A percentile compares a stretch with the other conserved stretches of the same genome.
These are phyloP conservation scores for Tricholoma saponaceum DNA, from an alignment of 768 basidiomycete species.

Conservation along the genomic window DNA sequence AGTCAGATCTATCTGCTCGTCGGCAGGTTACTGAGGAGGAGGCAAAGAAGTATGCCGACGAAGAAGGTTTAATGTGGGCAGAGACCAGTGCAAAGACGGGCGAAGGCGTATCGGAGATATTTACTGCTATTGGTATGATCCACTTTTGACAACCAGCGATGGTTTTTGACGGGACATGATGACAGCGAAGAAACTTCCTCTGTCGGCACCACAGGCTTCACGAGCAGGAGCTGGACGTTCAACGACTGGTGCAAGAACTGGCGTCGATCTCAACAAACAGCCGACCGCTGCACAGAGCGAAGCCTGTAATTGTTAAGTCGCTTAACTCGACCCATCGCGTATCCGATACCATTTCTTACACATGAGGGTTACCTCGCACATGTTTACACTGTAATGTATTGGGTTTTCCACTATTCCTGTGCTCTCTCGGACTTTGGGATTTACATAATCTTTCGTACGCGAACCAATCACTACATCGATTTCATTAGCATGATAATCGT, in stretches of 20 bases:
- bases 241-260: slow-evolving; percentile 51
- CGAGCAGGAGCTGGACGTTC: slow-evolving; percentile 51
- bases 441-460: slow-evolving; percentile 32
- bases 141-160: background rate
- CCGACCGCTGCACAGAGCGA: slow-evolving; percentile 49
- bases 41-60: slow-evolving; percentile 88
- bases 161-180: slow-evolving; percentile 5
- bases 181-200: slow-evolving; percentile 85
- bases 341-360: slow-evolving; percentile 15
- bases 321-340: background rate
- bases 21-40: slow-evolving; percentile 86
- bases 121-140: slow-evolving; percentile 74
- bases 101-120: slow-evolving; percentile 82
- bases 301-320: slow-evolving; percentile 69
- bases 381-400: slow-evolving; percentile 29
- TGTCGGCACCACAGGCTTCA: slow-evolving; percentile 65
- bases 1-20: slow-evolving; percentile 80
- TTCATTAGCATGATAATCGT: slow-evolving; percentile 4
- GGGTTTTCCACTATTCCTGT: slow-evolving; percentile 21
- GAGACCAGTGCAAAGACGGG: slow-evolving; percentile 91
- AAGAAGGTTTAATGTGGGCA: slow-evolving; percentile 90
- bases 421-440: slow-evolving; percentile 35
- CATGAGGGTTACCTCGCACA: slow-evolving; percentile 13
- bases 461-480: slow-evolving; percentile 8
- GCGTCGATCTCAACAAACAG: slow-evolving; percentile 82